Base-by-base conservation (phyloP, 331 rosid genomes). In the Phaseolus coccineus region DNA sequence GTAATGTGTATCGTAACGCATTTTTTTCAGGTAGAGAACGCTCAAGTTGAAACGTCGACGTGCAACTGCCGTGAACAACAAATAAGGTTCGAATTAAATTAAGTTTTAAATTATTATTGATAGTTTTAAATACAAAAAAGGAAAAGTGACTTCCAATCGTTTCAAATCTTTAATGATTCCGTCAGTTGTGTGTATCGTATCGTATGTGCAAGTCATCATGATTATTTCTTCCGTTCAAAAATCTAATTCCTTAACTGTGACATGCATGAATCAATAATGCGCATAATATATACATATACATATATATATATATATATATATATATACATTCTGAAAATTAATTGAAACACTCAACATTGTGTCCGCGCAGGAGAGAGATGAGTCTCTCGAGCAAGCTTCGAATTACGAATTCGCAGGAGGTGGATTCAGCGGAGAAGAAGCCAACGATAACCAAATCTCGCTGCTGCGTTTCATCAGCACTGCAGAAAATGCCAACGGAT, bases 311-410 rank as follows among this genome's bases (percentile, higher is more conserved):
- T 10, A 10, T 64, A 33, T 37, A 64, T 64, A 63, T 22, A 2
- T 16, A 11, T 55, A 12, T 5, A 31, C 42, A 62, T 31, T 6
- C 62, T 24, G 25, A 70, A 67, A 80, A 6, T 13, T 63, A 33
- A 63, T 57, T 50, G 4, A 27, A 73, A 52, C 14, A 80, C 24
- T 57, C 30, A 48, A 48, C 11, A 71, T 37, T 69, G n/a, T 56
- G 72, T 78, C 40, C 15, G n/a, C 77, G 28, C 91, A 91, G 97
- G 74, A 86, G 86, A 80, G 87, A 89, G 77, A 85, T 82, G 90
- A 85, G 90, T 25, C 88, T 80, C 47, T 77, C 85, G 6, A 89
- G 80, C 76, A 76, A 87, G 77, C 77, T 86, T 78, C 89, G 78
- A 84, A 70, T 72, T 3, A 7, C 69, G 1, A 89, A 79, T 67